A percentile compares a stretch with the other conserved stretches of the same genome.
These are phyloP conservation scores for Lactifluus hygrophoroides DNA, from an alignment of 768 basidiomycete genomes.

Conservation along the genomic window DNA sequence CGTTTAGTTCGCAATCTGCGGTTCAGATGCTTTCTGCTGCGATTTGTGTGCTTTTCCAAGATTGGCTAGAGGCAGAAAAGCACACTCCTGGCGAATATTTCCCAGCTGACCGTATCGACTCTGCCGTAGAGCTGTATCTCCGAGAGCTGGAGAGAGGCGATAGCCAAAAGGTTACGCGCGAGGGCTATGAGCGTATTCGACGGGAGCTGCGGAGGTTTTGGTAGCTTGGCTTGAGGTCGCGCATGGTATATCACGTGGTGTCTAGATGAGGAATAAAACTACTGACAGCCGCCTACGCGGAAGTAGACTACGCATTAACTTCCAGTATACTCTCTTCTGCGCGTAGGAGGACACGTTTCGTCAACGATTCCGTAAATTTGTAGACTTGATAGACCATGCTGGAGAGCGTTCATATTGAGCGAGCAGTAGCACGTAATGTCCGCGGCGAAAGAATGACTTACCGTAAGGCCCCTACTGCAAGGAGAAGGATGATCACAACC, in stretches of 20 bases:
- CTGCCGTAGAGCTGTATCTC: conserved; percentile 66
- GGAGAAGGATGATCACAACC: conserved; percentile 50
- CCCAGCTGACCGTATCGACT: conserved; percentile 70
- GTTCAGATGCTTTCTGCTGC: conserved; percentile 76
- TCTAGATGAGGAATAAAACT: background rate
- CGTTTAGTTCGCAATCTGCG: conserved; percentile 73
- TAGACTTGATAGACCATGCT: conserved; percentile 72
- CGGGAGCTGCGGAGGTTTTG: conserved; percentile 65
- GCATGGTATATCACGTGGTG: no score
- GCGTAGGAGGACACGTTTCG: conserved; percentile 53
- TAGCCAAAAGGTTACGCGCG: conserved; percentile 43
- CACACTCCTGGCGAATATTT: conserved; percentile 71
- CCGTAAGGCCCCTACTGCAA: conserved; percentile 59
- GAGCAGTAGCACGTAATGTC: background rate
- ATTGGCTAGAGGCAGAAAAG: conserved; percentile 74
- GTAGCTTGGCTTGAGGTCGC: no score
- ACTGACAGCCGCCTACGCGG: conserved; percentile 17
- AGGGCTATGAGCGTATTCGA: conserved; percentile 60
- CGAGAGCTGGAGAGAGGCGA: conserved; percentile 56
- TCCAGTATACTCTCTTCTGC: conserved; percentile 79
- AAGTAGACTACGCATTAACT: conserved; percentile 37
- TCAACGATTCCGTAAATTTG: conserved; percentile 46
- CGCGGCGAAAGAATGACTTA: conserved; percentile 25
- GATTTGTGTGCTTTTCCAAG: conserved; percentile 68
- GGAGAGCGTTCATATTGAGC: conserved; percentile 17